Base-by-base conservation (phyloP, 2,329 filamentous ascomycete species). In the Cercospora sp. region DNA sequence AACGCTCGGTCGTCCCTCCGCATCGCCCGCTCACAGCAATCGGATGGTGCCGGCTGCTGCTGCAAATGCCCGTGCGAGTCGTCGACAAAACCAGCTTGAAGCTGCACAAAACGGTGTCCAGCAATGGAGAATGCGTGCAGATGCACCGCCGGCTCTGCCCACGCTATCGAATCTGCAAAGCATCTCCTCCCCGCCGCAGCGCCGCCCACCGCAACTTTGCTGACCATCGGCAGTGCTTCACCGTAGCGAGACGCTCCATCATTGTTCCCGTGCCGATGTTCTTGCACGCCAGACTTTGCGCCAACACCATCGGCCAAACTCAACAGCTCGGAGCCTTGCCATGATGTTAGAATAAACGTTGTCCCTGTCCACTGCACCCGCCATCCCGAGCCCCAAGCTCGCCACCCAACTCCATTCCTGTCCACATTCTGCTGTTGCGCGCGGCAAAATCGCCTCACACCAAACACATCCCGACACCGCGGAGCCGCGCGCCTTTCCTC, bases 291-390 rank as follows among this genome's bases (percentile, higher is more conserved):
- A 57, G 28, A 57, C 9, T 57, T 57, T 18, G 28, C 51, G 51
- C 51, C 51, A 30, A 30, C 23, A 8, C 51, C 51, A 16, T 10
- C 28, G 13, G 51, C 20, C 51, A 13, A 26, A 57, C 51, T 30
- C 23, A 57, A 57, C 51, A 1, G 5, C 20, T 18, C 42, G 42
- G 3, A 48, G 42, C 18, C 42, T 48, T 51, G 53, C 53, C 53
- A 30, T 57, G 53, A 57, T 57, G 53, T 57, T 31, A 16, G 53
- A 57, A 30, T 57, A 57, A 57, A 57, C 53, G 23, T 57, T n/a
- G 53, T 28, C 28, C 28, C 26, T 57, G 53, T 31, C 23, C 53
- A 31, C 53, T 57, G 26, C 53, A 28, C 23, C 51, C 16, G 51
- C 23, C 20, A 28, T n/a, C 20, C 28, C 53, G 53, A 28, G 53